Base-by-base conservation (phyloP, 257 asterid genomes). In the Oldenlandia corymbosa region DNA sequence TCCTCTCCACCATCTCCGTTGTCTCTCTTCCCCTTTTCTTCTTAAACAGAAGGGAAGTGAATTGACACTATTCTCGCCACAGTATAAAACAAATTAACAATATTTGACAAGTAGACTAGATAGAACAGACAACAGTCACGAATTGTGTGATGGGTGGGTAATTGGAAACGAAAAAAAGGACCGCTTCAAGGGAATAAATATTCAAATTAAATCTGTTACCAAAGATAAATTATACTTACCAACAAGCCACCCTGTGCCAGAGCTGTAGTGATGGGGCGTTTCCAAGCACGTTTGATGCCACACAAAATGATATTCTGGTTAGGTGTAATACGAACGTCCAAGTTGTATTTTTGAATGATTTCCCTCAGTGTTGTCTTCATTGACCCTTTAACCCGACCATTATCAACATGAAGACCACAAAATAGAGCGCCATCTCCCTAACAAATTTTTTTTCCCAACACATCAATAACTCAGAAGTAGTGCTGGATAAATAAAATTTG, bases 211-310 rank as follows among this genome's bases (percentile, higher is more conserved):
- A 34, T 18, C 20, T 34, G 46, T 34, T 18, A 32, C 18, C 27
- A 57, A 0, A 12, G 26, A 32, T 7, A 4, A 8, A 17, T 26
- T 5, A 7, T 20, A 56, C 74, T 81, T 84, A 92, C 99, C 93
- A 92, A 83, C 57, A 92, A 75, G 77, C 99, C 96, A 55, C 94
- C 96, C 82, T 92, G 97, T 72, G 99, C 97, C 77, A 92, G 90
- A 76, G 82, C 87, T 26, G 88, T 84, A 60, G 88, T 82, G 67
- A 92, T 89, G 52, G 93, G 81, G 62, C 84, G 88, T 78, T 85
- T 92, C 97, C 97, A 92, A 31, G 90, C 86, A 72, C 71, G 84
- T 43, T 79, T 85, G 62, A 92, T 65, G 73, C 81, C 95, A 26
- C 95, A 85, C 88, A 92, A 74, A 59, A 92, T 75, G 58, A 92